phyloP scores from a whole-genome alignment of 2,329 filamentous ascomycete genomes.

The Penicillium sp. region DNA sequence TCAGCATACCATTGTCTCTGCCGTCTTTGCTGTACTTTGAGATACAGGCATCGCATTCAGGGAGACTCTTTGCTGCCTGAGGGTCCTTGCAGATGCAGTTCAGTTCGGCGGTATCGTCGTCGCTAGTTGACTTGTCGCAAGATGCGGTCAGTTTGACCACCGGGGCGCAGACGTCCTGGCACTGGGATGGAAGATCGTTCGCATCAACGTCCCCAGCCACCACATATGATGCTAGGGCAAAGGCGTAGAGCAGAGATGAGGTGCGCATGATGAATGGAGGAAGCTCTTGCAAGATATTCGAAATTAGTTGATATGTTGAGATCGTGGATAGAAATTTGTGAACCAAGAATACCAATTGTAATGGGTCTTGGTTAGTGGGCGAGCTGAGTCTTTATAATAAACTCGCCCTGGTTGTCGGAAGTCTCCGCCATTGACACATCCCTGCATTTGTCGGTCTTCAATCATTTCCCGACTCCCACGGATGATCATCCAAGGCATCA shows the following conservation, averaged over 20 bases:
- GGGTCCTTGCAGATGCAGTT: slow-evolving; percentile 12
- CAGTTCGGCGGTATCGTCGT: slow-evolving; percentile 10
- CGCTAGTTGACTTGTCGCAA: slow-evolving; percentile 9
- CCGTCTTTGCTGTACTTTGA: slow-evolving; percentile 16
- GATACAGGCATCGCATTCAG: slow-evolving; percentile 13
- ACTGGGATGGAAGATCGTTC: slow-evolving; percentile 12
- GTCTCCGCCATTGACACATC: slow-evolving; percentile 3
- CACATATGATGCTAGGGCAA: slow-evolving; percentile 1
- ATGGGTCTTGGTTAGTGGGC: no score
- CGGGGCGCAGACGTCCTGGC: slow-evolving; percentile 12
- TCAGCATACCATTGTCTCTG: slow-evolving; percentile 10
- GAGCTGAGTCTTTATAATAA: neutral
- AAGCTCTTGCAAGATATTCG: neutral
- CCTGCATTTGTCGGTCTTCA: neutral
- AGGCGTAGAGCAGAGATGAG: slow-evolving; percentile 1
- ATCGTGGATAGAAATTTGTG: no score
- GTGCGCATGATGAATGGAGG: neutral
- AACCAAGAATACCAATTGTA: no score
- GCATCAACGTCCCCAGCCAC: slow-evolving; percentile 12
- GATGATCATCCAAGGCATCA: slow-evolving; percentile 2
- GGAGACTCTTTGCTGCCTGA: slow-evolving; percentile 4
- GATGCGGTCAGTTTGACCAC: slow-evolving; percentile 11
- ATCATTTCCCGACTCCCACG: neutral
- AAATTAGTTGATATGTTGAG: no score
- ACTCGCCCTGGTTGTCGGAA: neutral